Evolutionary conservation across 768 basidiomycete genomes (phyloP).

Genomic region (Infundibulicybe gibba): DNA sequence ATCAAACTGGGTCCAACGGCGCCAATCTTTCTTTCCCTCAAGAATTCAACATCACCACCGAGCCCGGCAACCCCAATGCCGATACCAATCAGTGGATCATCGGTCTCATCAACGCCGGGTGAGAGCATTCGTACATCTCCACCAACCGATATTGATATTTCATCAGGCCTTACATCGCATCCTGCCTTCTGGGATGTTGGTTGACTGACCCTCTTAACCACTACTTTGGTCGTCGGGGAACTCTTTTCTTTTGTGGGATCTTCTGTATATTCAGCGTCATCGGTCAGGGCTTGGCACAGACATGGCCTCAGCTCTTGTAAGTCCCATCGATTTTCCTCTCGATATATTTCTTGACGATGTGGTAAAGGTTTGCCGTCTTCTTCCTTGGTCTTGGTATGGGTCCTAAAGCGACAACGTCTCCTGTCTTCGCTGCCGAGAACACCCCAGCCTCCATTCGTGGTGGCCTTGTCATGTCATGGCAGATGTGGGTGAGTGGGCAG

Average conservation of each 20-base stretch:
- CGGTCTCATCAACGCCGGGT: constrained; percentile 75
- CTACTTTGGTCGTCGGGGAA: constrained; percentile 57
- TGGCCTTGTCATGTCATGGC: constrained; percentile 91
- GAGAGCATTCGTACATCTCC: constrained; percentile 7
- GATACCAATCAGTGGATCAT: constrained; percentile 65
- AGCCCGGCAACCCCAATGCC: constrained; percentile 24
- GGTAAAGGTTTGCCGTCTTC: constrained; percentile 43
- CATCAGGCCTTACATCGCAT: constrained; percentile 41
- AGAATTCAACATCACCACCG: constrained; percentile 40
- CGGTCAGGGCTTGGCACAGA: constrained; percentile 45
- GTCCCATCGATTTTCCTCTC: constrained; percentile 11
- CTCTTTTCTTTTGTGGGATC: constrained; percentile 55
- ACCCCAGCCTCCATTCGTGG: constrained; percentile 81
- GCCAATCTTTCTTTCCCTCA: constrained; percentile 59
- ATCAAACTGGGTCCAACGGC: constrained; percentile 62
- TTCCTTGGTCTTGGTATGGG: constrained; percentile 69
- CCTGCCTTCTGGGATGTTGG: constrained; percentile 43
- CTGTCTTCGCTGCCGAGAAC: constrained; percentile 71
- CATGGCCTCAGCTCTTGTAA: constrained; percentile 51
- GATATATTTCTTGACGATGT: not conserved
- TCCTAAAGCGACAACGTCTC: constrained; percentile 58
- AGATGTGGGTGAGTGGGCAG: constrained; percentile 62
- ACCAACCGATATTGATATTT: not conserved
- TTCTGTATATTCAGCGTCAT: constrained; percentile 51
- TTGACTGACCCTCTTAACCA: constrained; percentile 56